Evolutionary conservation across 495 filamentous ascomycete genomes (phyloP).

Genomic region (Tuber calosporum): DNA sequence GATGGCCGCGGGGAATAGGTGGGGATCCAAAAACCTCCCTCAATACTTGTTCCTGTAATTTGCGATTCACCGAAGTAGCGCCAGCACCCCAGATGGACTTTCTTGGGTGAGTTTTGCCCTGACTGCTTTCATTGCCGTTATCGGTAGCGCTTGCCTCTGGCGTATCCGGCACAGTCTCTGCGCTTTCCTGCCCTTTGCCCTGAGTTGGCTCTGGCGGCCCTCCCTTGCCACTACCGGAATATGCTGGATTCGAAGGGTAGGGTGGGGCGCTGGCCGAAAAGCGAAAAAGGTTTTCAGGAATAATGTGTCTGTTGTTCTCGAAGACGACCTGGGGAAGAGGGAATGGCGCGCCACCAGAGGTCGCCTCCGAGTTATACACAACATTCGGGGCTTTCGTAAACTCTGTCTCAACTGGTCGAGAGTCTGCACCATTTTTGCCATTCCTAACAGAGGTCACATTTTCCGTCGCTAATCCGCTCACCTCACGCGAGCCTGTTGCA

Average conservation of each 20-base stretch:
- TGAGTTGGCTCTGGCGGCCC: background rate
- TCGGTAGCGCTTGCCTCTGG: slow-evolving; percentile 4
- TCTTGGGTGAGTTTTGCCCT: slow-evolving; percentile 16
- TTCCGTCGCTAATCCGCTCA: slow-evolving; percentile 9
- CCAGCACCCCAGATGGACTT: slow-evolving; percentile 63
- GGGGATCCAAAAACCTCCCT: slow-evolving; percentile 88
- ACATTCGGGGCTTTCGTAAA: slow-evolving; percentile 28
- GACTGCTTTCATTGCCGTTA: slow-evolving; percentile 7
- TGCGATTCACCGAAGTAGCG: slow-evolving; percentile 85
- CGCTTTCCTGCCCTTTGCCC: slow-evolving; percentile 6
- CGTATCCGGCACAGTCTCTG: slow-evolving; percentile 5
- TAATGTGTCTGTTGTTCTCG: slow-evolving; percentile 91
- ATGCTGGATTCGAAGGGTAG: slow-evolving; percentile 24
- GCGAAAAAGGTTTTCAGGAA: slow-evolving; percentile 72
- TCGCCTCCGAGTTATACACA: slow-evolving; percentile 31
- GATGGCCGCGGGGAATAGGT: slow-evolving; percentile 60
- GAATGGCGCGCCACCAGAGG: slow-evolving; percentile 25
- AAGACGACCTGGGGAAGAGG: slow-evolving; percentile 86
- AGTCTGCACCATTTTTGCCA: slow-evolving; percentile 9
- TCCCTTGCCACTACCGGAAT: slow-evolving; percentile 9
- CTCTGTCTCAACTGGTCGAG: slow-evolving; percentile 13
- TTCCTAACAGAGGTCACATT: background rate
- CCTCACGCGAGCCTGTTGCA: slow-evolving; percentile 17
- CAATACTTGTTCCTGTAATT: slow-evolving; percentile 82
- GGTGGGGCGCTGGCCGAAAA: slow-evolving; percentile 42